These are phyloP conservation scores for Pinus taeda DNA, from an alignment of 75 land plant species.

Conservation along the genomic window DNA sequence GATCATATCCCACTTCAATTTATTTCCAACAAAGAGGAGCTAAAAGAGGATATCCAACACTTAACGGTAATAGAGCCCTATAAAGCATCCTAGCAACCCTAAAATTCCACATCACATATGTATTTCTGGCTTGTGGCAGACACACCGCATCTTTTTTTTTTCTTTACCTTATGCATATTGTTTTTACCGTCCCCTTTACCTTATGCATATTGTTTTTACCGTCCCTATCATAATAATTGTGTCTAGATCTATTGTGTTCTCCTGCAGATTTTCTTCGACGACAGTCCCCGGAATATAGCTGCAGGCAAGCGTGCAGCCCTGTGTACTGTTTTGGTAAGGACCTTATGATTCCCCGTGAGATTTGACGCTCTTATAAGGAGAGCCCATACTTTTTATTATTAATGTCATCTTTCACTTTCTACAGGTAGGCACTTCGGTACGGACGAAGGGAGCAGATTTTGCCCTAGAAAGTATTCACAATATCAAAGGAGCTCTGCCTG, in stretches of 20 bases:
- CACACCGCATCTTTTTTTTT: too few species aligned
- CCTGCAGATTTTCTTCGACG: conserved; percentile 42
- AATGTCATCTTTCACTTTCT: neutral
- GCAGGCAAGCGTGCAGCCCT: conserved; percentile 32
- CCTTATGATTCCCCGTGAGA: neutral
- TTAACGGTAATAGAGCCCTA: too few species aligned
- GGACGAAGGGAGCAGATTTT: conserved; percentile 34
- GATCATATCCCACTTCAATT: too few species aligned
- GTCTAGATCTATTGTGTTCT: neutral
- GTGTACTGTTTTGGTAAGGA: conserved; percentile 29
- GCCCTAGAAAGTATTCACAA: conserved; percentile 34
- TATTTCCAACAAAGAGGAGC: too few species aligned
- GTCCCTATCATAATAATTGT: neutral
- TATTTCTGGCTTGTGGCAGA: too few species aligned
- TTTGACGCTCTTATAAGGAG: neutral
- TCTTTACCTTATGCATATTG: neutral
- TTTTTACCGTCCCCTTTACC: neutral
- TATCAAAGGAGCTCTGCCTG: conserved; percentile 30
- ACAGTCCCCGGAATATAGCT: conserved; percentile 33
- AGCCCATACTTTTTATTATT: neutral
- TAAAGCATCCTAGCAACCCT: too few species aligned
- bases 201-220: neutral
- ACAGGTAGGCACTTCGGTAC: conserved; percentile 17
- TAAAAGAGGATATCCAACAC: too few species aligned
- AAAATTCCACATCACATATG: too few species aligned